phyloP scores from a whole-genome alignment of 345 rosid genomes.

The Bruguiera sexangula region DNA sequence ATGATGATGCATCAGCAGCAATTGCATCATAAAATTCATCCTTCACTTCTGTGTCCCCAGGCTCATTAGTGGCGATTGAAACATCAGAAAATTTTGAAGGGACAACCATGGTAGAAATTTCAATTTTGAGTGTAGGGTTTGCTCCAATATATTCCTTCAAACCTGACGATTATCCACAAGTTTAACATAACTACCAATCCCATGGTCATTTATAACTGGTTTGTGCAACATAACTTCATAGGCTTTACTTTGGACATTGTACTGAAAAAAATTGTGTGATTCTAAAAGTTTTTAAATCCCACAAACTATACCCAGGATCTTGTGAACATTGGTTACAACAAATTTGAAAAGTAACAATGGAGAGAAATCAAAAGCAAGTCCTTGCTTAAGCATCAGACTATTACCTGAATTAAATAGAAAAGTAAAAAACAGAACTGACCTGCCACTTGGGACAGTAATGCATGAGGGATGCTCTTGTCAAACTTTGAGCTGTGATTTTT shows the following conservation, averaged over 20 bases:
- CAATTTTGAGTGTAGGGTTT: constrained; percentile 67
- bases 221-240: not conserved
- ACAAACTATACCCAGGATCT: not conserved
- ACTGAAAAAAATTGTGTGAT: not conserved
- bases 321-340: too few relatives aligned
- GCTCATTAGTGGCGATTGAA: constrained; percentile 41
- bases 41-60: constrained; percentile 54
- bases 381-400: not conserved
- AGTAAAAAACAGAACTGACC: constrained; percentile 32
- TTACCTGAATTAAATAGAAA: not conserved
- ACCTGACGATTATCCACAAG: constrained; percentile 44
- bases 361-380: too few relatives aligned
- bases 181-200: constrained; percentile 11
- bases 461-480: constrained; percentile 73
- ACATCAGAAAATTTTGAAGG: constrained; percentile 52
- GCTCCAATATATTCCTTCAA: constrained; percentile 92
- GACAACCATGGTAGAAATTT: constrained; percentile 46
- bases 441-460: constrained; percentile 81
- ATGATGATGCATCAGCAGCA: constrained; percentile 53
- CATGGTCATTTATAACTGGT: constrained; percentile 4
- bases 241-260: not conserved
- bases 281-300: not conserved
- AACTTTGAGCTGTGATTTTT: constrained; percentile 65
- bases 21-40: constrained; percentile 97
- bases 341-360: too few relatives aligned